Conservation (phyloP, 371 early-diverging fungal genomes). For the Mucor saturninus region DNA sequence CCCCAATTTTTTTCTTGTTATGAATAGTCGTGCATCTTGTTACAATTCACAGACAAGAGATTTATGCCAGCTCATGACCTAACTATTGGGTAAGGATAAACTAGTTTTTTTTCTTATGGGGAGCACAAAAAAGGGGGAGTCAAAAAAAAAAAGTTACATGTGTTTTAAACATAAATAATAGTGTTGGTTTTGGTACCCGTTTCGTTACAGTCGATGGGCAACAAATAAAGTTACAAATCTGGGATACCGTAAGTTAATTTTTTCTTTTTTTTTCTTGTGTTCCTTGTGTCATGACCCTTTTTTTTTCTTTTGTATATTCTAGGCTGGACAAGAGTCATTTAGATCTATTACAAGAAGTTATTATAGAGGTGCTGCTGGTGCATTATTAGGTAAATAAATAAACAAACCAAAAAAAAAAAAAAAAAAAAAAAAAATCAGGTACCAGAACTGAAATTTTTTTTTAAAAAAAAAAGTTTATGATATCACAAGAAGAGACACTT, state of each 20-base stretch:
- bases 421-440: constrained; percentile 12
- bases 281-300: neutral
- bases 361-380: constrained; percentile 97
- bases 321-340: constrained; percentile 96
- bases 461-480: constrained; percentile 47
- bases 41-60: constrained; percentile 85
- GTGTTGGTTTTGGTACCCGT: constrained; percentile 86
- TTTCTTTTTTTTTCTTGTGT: neutral
- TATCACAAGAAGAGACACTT: constrained; percentile 82
- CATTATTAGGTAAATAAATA: constrained; percentile 64
- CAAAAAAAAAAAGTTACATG: constrained; percentile 1
- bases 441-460: constrained; percentile 4
- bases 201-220: constrained; percentile 80
- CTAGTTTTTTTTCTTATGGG: neutral
- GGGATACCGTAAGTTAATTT: constrained; percentile 93
- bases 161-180: constrained; percentile 21
- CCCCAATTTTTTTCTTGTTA: neutral
- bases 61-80: constrained; percentile 85
- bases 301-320: neutral
- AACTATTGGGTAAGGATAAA: constrained; percentile 74
- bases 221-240: constrained; percentile 95
- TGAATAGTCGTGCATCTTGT: constrained; percentile 74
- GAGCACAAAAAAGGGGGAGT: neutral
- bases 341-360: constrained; percentile 96
- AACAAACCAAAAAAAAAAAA: neutral